A percentile compares a stretch with the other conserved stretches of the same genome.
These are phyloP conservation scores for Phytophthora brassicae DNA, from an alignment of 352 stramenopile species.

Conservation along the genomic window DNA sequence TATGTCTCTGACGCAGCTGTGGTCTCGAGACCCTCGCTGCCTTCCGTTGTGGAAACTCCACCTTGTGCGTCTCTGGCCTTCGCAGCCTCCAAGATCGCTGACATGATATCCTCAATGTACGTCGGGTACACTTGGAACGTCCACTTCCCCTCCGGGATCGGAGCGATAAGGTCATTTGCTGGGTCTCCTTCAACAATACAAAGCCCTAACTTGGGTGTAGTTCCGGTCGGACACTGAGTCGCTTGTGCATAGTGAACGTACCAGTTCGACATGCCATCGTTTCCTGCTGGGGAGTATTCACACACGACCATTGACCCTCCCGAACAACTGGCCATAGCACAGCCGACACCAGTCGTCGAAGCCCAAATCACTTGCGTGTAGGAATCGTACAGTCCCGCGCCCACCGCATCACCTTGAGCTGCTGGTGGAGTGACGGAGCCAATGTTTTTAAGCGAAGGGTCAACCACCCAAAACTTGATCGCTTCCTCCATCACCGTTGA, in stretches of 20 bases:
- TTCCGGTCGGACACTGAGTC: slow-evolving; percentile 50
- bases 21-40: not conserved
- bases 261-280: slow-evolving; percentile 56
- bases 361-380: slow-evolving; percentile 80
- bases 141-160: slow-evolving; percentile 53
- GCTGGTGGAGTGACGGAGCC: slow-evolving; percentile 20
- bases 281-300: slow-evolving; percentile 61
- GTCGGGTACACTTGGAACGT: slow-evolving; percentile 55
- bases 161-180: slow-evolving; percentile 54
- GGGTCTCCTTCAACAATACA: slow-evolving; percentile 56
- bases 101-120: slow-evolving; percentile 54
- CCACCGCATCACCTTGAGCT: slow-evolving; percentile 45
- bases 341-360: slow-evolving; percentile 63
- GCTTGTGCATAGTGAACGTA: slow-evolving; percentile 53
- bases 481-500: slow-evolving; percentile 52
- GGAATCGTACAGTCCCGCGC: slow-evolving; percentile 64
- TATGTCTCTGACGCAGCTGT: slow-evolving; percentile 4
- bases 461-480: slow-evolving; percentile 55
- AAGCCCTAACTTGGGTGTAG: slow-evolving; percentile 38
- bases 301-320: slow-evolving; percentile 52
- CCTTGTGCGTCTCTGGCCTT: slow-evolving; percentile 27
- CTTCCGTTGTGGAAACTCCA: not conserved
- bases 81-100: slow-evolving; percentile 40
- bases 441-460: slow-evolving; percentile 39
- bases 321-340: slow-evolving; percentile 52